Evolutionary conservation across 345 rosid species (phyloP), one percentile per base, ranked within the genome.

Genomic region (Gossypium ekmanianum): DNA sequence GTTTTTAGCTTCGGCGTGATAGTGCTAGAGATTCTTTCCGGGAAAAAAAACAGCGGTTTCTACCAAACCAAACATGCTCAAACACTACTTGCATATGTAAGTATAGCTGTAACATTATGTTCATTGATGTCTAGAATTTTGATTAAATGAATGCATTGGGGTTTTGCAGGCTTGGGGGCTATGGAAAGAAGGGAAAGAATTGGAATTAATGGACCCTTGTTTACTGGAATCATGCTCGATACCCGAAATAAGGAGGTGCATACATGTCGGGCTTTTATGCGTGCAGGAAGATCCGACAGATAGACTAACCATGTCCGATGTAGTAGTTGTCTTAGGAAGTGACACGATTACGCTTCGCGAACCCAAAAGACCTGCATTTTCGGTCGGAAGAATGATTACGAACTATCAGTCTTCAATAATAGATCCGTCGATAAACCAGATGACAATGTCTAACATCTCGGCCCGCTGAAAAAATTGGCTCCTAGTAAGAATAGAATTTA

Each of bases 1-100:
- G 85, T 88, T 16, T 87, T 80, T 73, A 85, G 88, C 69, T 84
- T 79, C 10, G 87, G 90, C 7, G 88, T 87, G 29, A 48, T 87
- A 4, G 24, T 87, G 79, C 68, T 87, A 6, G 89, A 89, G 83
- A 83, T 86, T 24, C 41, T 70, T 64, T 63, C 68, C 48, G 47
- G 68, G 0, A 43, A 64, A 41, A 64, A 41, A 3, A 41, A 71
- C 9, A 54, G 47, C 5, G 50, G 75, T 7, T 83, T 71, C 44
- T 71, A 76, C 61, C 76, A 39, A 14, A 74, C 74, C 4, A 79
- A 78, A 22, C 75, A 59, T 29, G 82, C 78, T 29, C 77, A 59
- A 63, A 73, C 81, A 17, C 80, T 80, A 24, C 70, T 76, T 10
- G 76, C 83, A 43, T 78, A 77, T 71, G 78, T 81, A 77, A 16